Base-by-base conservation (phyloP, 768 basidiomycete species). In the Mycena crocata region DNA sequence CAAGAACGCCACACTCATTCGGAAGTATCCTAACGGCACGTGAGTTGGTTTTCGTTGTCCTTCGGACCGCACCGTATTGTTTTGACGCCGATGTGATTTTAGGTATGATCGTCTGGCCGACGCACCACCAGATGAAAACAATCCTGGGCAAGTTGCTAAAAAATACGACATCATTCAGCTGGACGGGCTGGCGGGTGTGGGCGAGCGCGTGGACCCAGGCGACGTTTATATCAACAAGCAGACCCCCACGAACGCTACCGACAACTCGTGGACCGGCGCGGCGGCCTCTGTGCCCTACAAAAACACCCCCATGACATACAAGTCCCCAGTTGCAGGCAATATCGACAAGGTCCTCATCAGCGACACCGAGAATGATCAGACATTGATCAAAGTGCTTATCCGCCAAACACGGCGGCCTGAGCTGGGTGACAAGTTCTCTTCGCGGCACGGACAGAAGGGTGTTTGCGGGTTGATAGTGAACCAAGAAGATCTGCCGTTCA, bases 401-500 rank as follows among this genome's bases (percentile, higher is more conserved):
- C 90, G 98, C 34, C 98, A 99, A 81, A 99, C 98, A 21, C 87
- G 98, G 76, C 86, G 95, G 59, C 98, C 98, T 48, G 98, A 99
- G 75, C 83, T 99, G 48, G 98, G 98, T 2, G 98, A 99, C 83
- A 99, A 99, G 81, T 99, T 99, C 78, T 98, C 96, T 42, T 96
- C 94, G 3, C 83, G 98, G 70, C 98, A 99, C 75, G 98, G 98
- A 48, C 98, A 99, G 81, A 99, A 99, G 80, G 98, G 98, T 63
- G 98, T 99, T 14, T 98, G 97, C 80, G 98, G 98, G 28, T 80
- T 99, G 78, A 99, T 99, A 76, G 98, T 99, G 59, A 97, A 97
- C 73, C 98, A 99, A 74, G 96, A 96, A 73, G 98, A 99, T 79
- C 90, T 99, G 94, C 98, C 97, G 2, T 99, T 99, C 84, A 98